Evolutionary conservation across 2,329 filamentous ascomycete genomes (phyloP).

Genomic region (Xylariaceae sp.): DNA sequence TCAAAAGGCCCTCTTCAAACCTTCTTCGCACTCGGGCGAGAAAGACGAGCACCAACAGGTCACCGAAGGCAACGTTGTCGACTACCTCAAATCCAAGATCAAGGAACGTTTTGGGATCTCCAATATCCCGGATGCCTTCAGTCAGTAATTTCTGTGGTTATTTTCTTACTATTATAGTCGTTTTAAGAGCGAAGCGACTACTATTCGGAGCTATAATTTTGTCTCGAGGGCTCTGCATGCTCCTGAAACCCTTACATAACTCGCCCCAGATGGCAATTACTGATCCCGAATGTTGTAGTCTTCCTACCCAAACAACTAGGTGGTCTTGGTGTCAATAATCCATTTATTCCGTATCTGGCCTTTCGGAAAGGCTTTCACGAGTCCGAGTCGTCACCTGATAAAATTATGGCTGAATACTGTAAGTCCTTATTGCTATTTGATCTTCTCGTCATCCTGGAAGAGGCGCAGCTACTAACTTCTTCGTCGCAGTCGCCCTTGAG

Average conservation of each 20-base stretch:
- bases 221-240: no score
- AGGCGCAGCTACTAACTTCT: neutral
- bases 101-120: slow-evolving; percentile 44
- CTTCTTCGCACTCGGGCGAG: slow-evolving; percentile 9
- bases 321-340: slow-evolving; percentile 54
- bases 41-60: neutral
- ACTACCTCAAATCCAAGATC: slow-evolving; percentile 43
- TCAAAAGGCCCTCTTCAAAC: slow-evolving; percentile 48
- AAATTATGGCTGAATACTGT: slow-evolving; percentile 16
- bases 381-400: neutral
- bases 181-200: no score
- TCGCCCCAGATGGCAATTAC: no score
- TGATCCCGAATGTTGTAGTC: no score
- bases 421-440: neutral
- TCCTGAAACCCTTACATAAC: no score
- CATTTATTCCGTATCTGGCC: slow-evolving; percentile 51
- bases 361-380: slow-evolving; percentile 39
- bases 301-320: slow-evolving; percentile 54
- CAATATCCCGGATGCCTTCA: slow-evolving; percentile 53
- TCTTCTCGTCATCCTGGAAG: neutral
- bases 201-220: no score
- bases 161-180: no score
- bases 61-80: slow-evolving; percentile 37
- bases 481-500: slow-evolving; percentile 7
- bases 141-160: no score